Conservation (phyloP, 1,139 yeast genomes). For the Debaryomycetaceae sp. region DNA sequence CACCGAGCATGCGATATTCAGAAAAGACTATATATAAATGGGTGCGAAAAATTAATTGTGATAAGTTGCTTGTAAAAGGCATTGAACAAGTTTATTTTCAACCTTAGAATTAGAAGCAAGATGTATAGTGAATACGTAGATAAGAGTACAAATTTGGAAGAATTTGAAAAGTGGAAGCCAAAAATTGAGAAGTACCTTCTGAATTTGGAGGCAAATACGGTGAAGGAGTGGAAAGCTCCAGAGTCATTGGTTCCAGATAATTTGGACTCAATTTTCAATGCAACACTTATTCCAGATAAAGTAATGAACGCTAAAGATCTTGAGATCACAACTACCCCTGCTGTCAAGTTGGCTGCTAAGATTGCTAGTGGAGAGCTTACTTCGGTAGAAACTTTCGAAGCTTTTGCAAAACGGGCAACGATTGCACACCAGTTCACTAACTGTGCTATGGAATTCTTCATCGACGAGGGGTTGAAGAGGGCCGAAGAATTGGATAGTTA, state of each 20-base stretch:
- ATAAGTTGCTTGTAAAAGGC: too few species aligned
- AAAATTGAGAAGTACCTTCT: conserved; percentile 37
- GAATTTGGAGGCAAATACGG: conserved; percentile 35
- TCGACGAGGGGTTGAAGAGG: conserved; percentile 33
- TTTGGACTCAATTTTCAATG: conserved; percentile 34
- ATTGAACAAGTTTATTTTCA: too few species aligned
- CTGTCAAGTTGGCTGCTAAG: conserved; percentile 29
- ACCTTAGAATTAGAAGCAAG: too few species aligned
- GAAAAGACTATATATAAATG: too few species aligned
- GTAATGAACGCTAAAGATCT: conserved; percentile 44
- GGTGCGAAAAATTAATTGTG: too few species aligned
- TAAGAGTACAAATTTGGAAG: conserved; percentile 1
- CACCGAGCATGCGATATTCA: too few species aligned
- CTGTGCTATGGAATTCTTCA: conserved; percentile 33
- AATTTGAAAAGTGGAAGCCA: conserved; percentile 3
- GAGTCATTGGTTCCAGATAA: conserved; percentile 26
- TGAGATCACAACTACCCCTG: conserved; percentile 46
- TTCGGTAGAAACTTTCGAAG: conserved; percentile 47
- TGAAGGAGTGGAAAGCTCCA: conserved; percentile 37
- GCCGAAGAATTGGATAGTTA: conserved; percentile 38
- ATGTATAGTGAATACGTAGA: conserved; percentile 2
- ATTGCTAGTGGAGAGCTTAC: conserved; percentile 33
- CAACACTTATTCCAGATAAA: conserved; percentile 41
- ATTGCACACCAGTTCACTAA: conserved; percentile 36
- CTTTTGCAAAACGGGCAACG: conserved; percentile 50